A percentile compares a stretch with the other conserved stretches of the same genome.
phyloP scores from a whole-genome alignment of 495 filamentous ascomycete genomes.

The Neurospora terricola region DNA sequence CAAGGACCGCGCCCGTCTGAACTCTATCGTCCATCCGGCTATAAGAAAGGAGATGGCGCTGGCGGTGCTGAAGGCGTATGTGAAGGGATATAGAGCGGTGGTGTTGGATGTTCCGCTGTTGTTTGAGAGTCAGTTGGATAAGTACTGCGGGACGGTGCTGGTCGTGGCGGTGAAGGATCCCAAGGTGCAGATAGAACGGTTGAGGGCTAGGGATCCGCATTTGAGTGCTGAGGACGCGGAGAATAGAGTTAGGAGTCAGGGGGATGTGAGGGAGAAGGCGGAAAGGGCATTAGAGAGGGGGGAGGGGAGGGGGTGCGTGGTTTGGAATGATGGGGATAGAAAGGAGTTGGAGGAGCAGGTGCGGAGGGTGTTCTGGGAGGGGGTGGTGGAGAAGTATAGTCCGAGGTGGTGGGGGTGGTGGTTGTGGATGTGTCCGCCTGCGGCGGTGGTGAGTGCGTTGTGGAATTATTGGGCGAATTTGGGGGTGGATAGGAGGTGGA shows the following conservation, averaged over 20 bases:
- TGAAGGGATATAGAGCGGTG: slow-evolving; percentile 70
- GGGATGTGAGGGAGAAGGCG: slow-evolving; percentile 74
- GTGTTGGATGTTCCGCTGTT: slow-evolving; percentile 90
- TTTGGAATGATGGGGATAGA: slow-evolving; percentile 75
- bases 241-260: slow-evolving; percentile 75
- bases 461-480: slow-evolving; percentile 62
- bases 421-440: slow-evolving; percentile 60
- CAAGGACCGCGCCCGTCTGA: slow-evolving; percentile 62
- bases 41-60: slow-evolving; percentile 70
- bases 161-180: slow-evolving; percentile 75
- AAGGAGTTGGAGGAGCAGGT: slow-evolving; percentile 59
- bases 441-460: slow-evolving; percentile 52
- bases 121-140: slow-evolving; percentile 77
- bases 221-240: slow-evolving; percentile 69
- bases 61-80: slow-evolving; percentile 51
- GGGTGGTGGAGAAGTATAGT: slow-evolving; percentile 48
- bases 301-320: slow-evolving; percentile 54
- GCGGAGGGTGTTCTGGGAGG: slow-evolving; percentile 40
- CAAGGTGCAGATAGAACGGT: slow-evolving; percentile 64
- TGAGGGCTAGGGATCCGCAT: slow-evolving; percentile 62
- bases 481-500: slow-evolving; percentile 59
- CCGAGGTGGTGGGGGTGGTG: slow-evolving; percentile 74
- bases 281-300: slow-evolving; percentile 55
- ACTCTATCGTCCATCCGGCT: slow-evolving; percentile 85
- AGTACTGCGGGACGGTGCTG: slow-evolving; percentile 66